Conservation (phyloP, 768 basidiomycete genomes). For the Dioszegia crocea region DNA sequence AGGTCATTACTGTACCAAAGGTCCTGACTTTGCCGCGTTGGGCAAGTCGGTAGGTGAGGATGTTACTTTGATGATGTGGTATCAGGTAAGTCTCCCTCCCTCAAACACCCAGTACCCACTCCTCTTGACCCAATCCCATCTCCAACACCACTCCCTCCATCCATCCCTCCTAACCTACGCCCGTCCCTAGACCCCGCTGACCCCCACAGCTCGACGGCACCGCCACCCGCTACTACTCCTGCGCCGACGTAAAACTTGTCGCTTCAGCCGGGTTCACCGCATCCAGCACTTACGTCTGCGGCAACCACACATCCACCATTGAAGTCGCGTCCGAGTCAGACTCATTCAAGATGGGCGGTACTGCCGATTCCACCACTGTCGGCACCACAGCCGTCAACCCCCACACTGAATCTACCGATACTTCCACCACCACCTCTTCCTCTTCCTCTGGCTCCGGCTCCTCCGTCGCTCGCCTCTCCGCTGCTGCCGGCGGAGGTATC, state of each 20-base stretch:
- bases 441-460: no score
- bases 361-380: neutral
- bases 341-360: constrained; percentile 8
- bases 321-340: constrained; percentile 16
- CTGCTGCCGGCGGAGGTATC: constrained; percentile 17
- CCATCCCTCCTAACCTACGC: no score
- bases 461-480: constrained; percentile 6
- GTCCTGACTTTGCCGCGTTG: constrained; percentile 28
- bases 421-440: neutral
- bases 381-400: neutral
- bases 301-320: constrained; percentile 24
- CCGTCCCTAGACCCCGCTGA: neutral
- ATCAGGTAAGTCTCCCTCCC: constrained; percentile 14
- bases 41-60: constrained; percentile 23
- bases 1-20: constrained; percentile 27
- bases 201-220: constrained; percentile 15
- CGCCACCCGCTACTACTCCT: constrained; percentile 21
- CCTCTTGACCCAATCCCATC: no score
- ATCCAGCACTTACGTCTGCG: constrained; percentile 22
- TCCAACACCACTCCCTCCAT: no score
- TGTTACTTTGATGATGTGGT: constrained; percentile 24
- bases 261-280: constrained; percentile 11
- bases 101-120: no score
- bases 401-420: neutral
- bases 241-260: constrained; percentile 35